Evolutionary conservation across 306 rosid genomes (phyloP), one percentile per base, ranked within the genome.

Genomic region (Gillenia trifoliata): DNA sequence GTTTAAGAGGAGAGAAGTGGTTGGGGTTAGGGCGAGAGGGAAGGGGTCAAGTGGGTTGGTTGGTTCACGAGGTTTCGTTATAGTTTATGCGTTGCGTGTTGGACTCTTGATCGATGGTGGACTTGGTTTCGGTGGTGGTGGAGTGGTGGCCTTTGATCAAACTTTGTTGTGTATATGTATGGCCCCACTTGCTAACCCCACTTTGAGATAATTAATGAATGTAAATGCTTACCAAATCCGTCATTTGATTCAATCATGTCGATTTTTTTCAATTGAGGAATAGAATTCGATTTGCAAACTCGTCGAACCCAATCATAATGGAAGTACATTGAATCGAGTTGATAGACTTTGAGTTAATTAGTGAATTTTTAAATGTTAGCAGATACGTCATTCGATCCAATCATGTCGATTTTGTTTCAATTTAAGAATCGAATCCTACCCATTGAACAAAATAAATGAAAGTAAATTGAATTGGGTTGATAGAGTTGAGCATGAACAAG

Each of bases 21-120:
- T 29, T n/a, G 82, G 69, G 63, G 79, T 28, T 56, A 43, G 82
- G 73, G 8, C 52, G 59, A 41, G 56, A 25, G 33, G 29, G 43
- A 7, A 4, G 49, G 62, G 25, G 22, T 10, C 30, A 4, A 50
- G 31, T 25, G 59, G 25, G 75, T 49, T 41, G 81, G 76, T 34
- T 68, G 28, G 71, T 57, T 79, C 79, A 74, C 82, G 75, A 54
- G 64, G 63, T 19, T 6, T 57, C 1, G 72, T 5, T 47, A 10
- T 63, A 41, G 73, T 52, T 54, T 52, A n/a, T 30, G 49, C 30
- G 8, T 20, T 71, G 70, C 82, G 78, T 73, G 74, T 56, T 43
- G 62, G 74, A 73, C 57, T 79, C 22, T 13, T 20, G 43, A 64
- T 31, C 25, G 7, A 13, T n/a, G 16, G 64, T 70, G 64, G 64